Base-by-base conservation (phyloP, 2,329 filamentous ascomycete species). In the Aspergillus sp. region DNA sequence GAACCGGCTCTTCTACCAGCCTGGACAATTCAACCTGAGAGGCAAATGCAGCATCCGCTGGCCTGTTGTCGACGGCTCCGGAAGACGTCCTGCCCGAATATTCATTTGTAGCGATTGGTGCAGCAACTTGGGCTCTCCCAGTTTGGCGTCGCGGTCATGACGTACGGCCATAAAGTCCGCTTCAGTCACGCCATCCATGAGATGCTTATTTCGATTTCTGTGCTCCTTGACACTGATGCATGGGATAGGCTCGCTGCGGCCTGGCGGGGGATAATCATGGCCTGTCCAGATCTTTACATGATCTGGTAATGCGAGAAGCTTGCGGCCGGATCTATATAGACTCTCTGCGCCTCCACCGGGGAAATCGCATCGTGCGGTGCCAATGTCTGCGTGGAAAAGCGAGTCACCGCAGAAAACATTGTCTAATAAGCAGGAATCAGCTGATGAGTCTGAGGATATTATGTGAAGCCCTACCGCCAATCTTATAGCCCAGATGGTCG, bases 401-500 rank as follows among this genome's bases (percentile, higher is more conserved):
- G 71, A 75, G 45, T 79, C 75, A 0, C 75, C 76, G 4, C 66
- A 70, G 36, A 79, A 78, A 0, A 79, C 66, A 19, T 57, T 58
- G 19, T 19, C 19, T 19, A 19, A 19, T 19, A 19, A 19, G 19
- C 19, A 19, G 19, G 19, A 19, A 19, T 19, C 19, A 19, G 19
- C 19, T 4, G 19, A 19, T 19, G 19, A 19, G 19, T 19, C 19
- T 19, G 19, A 19, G 19, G 19, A 19, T 19, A 4, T 2, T 19
- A 19, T 19, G 2, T 19, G 8, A n/a, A 10, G 12, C 6, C 33
- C 12, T 35, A 27, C 39, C 39, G 6, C 75, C 77, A 40, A 83
- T 73, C 30, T 64, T 60, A 47, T 84, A 85, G 0, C 79, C 80
- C 10, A 81, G 53, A 43, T 83, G 78, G 49, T 83, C 80, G 0